phyloP scores from a whole-genome alignment of 2,329 filamentous ascomycete genomes.

The Pseudocercospora fuligena region DNA sequence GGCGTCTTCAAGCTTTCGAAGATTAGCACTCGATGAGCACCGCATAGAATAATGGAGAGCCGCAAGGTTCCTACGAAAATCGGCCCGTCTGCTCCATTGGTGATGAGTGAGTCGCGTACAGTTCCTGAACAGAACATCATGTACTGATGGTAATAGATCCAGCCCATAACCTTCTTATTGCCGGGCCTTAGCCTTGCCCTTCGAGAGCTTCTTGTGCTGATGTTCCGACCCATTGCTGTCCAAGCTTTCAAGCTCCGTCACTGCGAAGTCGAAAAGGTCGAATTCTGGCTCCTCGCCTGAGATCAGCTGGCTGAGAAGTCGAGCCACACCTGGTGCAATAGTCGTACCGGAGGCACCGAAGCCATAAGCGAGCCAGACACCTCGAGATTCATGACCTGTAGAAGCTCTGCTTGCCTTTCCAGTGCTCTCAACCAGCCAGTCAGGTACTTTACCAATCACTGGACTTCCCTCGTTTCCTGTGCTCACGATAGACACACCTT shows the following conservation, averaged over 20 bases:
- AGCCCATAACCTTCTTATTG: neutral
- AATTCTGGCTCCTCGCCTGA: neutral
- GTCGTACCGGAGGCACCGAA: neutral
- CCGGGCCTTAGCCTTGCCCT: neutral
- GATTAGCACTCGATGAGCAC: neutral
- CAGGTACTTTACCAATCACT: conserved; percentile 3
- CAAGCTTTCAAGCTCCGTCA: neutral
- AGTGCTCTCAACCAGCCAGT: neutral
- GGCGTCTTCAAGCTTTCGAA: neutral
- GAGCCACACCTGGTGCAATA: neutral
- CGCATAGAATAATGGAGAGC: neutral
- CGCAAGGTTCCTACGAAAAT: neutral
- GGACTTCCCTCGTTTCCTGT: conserved; percentile 4
- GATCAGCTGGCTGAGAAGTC: neutral
- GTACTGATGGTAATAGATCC: neutral
- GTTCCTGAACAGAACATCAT: neutral
- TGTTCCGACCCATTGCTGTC: neutral
- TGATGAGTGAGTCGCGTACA: neutral
- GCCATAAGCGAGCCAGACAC: conserved; percentile 2
- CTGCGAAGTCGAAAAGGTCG: conserved; percentile 8
- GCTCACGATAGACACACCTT: neutral
- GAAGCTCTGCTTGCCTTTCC: neutral
- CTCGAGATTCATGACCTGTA: neutral
- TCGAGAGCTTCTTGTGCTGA: neutral
- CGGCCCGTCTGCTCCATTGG: neutral